Evolutionary conservation across 1,284 basidiomycete species (phyloP), one percentile per base, ranked within the genome.

Genomic region (Boletellus deceptivus): DNA sequence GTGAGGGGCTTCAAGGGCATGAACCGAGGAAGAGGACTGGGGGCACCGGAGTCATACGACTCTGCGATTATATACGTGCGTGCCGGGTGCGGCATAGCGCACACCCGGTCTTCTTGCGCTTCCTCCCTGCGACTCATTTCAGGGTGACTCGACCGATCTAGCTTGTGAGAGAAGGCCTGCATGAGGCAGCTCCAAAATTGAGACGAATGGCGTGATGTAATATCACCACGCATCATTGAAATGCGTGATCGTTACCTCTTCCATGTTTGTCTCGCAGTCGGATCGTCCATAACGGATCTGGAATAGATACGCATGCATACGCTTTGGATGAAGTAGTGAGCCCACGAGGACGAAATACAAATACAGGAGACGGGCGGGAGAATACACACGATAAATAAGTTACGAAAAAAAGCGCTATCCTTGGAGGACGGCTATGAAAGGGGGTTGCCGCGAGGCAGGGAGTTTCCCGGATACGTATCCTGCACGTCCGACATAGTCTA

Each of bases 401-500:
- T 67, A 70, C 53, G 52, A 50, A 49, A 58, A 48, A 24, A 53
- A 49, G 56, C 61, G 70, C 48, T 68, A 57, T 53, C 59, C 63
- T 53, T 73, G 63, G 40, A 89, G 70, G 49, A 89, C 73, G 38
- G 75, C 82, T 58, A 87, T 76, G 68, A 84, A 89, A 1, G 87
- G 87, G 35, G 86, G 86, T 39, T 71, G 71, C 31, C 73, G 75
- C 39, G 67, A 64, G 44, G 68, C 59, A 25, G 75, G 71, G 9
- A 72, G 55, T 58, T 81, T 76, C 17, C 76, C 79, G 3, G 69
- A 61, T 22, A 76, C 72, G 55, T 73, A 77, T 41, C 84, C 88
- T 18, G 85, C 83, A 55, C 83, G 76, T 16, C 80, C 88, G 46
- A 67, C 75, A 67, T 91, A 90, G 54, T 77, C 75, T 24, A 91